Base-by-base conservation (phyloP, 805 yeast species). In the Metschnikowia henanensis region DNA sequence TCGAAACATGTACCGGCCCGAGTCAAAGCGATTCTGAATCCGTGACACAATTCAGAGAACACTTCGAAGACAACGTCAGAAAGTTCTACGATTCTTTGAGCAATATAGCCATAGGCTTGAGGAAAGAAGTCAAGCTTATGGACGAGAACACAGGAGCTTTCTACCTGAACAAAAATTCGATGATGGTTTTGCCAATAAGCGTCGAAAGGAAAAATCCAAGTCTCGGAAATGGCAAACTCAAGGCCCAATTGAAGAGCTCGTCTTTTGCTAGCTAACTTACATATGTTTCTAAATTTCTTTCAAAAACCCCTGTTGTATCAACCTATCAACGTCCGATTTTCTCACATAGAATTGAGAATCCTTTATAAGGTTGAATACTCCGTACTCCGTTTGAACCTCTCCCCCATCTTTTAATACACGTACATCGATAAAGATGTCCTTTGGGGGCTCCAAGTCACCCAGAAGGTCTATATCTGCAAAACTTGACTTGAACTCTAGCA, bases 341-440 rank as follows among this genome's bases (percentile, higher is more conserved):
- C 99, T 74, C 16, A 92, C 97, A 59, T 87, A 92, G 59, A 92
- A 91, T 59, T 94, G 98, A 3, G 96, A 87, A 61, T 92, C 92
- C 58, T 91, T 92, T 3, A 95, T 87, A 51, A 94, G 68, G 56
- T 91, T 91, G 68, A 94, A 90, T 3, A 89, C 96, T 18, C 97
- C 99, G 56, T 92, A 92, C 61, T 92, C 99, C 0, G 99, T 94
- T 59, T 91, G 97, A 28, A 92, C 89, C 60, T 94, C 98, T 1
- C 99, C 99, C 0, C 96, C 97, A 57, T 92, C 95, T 60, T 86
- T 86, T 39, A 92, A 65, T 6, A 92, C 98, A 45, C 99, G 71
- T 4, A 94, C 98, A 58, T 92, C 99, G 8, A 92, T 87, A 55
- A 92, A 94, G 22, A 94, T 86, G 53, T 89, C 95, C 29, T 77